These are phyloP conservation scores for Elongisporangium anandrum DNA, from an alignment of 352 stramenopile genomes.

Conservation along the genomic window DNA sequence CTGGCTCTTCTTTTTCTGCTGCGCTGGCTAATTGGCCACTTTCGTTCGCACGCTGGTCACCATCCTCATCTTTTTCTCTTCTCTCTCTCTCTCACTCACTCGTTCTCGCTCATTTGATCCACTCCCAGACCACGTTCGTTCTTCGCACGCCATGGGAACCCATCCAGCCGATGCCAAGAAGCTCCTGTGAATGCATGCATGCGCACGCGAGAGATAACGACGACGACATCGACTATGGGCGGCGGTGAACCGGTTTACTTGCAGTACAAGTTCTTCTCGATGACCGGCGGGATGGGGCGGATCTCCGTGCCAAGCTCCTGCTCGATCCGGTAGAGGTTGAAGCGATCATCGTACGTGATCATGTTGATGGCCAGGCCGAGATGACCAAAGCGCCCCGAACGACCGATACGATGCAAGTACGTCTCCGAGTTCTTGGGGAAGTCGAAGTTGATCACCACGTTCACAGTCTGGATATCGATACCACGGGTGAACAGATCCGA, in stretches of 20 bases:
- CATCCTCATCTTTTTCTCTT: conserved; percentile 2
- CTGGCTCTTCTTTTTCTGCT: not conserved
- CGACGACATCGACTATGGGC: not conserved
- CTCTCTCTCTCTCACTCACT: conserved; percentile 4
- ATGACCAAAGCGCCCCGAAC: conserved; percentile 98
- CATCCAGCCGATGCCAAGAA: not conserved
- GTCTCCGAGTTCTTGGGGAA: conserved; percentile 99
- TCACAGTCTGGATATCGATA: conserved; percentile 99
- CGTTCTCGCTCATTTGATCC: conserved; percentile 10
- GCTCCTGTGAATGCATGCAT: not conserved
- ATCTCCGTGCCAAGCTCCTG: conserved; percentile 99
- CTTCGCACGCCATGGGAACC: not conserved
- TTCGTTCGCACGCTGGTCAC: not conserved
- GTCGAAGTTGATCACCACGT: conserved; percentile 99
- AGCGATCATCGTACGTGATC: conserved; percentile 99
- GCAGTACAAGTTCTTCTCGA: conserved; percentile 99
- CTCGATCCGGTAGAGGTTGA: conserved; percentile 98
- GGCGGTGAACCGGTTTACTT: conserved; percentile 43
- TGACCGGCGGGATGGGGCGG: conserved; percentile 96
- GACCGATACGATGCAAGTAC: conserved; percentile 99
- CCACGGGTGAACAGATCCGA: conserved; percentile 99
- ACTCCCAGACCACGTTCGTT: conserved; percentile 96
- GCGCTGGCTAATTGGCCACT: conserved; percentile 1
- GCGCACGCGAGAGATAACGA: conserved; percentile 1
- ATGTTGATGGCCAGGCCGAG: conserved; percentile 99